Conservation (phyloP, 768 basidiomycete species). For the Cubamyces sp. region DNA sequence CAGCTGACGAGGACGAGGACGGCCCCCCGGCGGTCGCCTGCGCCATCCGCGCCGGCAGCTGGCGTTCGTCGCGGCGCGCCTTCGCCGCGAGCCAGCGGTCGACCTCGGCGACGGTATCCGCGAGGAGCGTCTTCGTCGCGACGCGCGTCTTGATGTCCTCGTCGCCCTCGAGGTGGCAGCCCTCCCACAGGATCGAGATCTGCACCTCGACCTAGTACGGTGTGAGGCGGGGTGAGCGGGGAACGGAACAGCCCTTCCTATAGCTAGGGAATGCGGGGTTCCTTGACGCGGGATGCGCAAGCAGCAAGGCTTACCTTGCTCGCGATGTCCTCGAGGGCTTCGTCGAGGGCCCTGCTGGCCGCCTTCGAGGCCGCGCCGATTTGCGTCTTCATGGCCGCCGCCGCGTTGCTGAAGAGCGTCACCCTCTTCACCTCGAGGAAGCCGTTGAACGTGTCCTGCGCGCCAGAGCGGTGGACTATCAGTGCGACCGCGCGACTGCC, state of each 20-base stretch:
- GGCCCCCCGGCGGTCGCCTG: too few relatives aligned
- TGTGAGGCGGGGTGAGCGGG: too few relatives aligned
- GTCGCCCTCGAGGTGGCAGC: background rate
- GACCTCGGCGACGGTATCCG: background rate
- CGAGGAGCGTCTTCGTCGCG: background rate
- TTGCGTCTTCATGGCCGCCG: background rate
- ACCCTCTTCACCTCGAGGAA: background rate
- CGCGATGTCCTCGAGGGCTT: background rate
- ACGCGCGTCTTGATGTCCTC: constrained; percentile 5
- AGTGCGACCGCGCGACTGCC: too few relatives aligned
- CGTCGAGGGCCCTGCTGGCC: background rate
- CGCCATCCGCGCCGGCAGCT: too few relatives aligned
- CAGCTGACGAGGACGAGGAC: too few relatives aligned
- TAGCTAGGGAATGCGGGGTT: too few relatives aligned
- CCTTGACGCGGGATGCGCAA: too few relatives aligned
- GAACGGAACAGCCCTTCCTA: too few relatives aligned
- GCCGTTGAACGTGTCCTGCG: background rate
- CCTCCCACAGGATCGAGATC: constrained; percentile 5
- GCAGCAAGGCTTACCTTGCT: background rate
- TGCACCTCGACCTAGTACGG: background rate
- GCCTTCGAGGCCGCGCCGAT: background rate
- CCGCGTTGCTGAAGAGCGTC: background rate
- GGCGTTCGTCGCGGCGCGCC: background rate
- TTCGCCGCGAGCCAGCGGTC: background rate
- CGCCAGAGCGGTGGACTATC: background rate